Evolutionary conservation across 164 flowering plant genomes (phyloP).

Genomic region (Tinospora cordifolia): DNA sequence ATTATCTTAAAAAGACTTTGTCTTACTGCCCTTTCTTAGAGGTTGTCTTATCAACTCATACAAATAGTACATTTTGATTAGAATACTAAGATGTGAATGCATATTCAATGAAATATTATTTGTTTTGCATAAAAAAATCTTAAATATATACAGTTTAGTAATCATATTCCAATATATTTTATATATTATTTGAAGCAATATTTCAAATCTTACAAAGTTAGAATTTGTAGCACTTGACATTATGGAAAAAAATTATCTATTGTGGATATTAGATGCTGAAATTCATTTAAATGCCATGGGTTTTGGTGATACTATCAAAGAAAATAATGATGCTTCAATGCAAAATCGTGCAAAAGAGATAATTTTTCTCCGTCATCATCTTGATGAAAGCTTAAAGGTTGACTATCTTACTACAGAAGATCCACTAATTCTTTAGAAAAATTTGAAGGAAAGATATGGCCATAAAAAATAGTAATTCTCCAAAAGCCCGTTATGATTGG

Average conservation of each 20-base stretch:
- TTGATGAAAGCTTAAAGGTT: neutral
- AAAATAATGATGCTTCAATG: neutral
- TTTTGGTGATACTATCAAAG: neutral
- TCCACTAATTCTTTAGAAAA: neutral
- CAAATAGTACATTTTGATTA: too few relatives aligned
- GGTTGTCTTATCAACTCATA: too few relatives aligned
- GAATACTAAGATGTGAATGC: too few relatives aligned
- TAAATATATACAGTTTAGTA: too few relatives aligned
- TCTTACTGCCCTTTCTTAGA: too few relatives aligned
- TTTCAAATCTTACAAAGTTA: too few relatives aligned
- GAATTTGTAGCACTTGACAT: too few relatives aligned
- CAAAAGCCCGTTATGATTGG: neutral
- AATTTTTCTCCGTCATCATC: neutral
- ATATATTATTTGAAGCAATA: too few relatives aligned
- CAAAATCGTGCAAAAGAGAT: neutral
- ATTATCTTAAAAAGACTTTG: too few relatives aligned
- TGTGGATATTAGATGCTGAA: neutral
- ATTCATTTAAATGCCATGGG: neutral
- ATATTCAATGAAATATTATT: too few relatives aligned
- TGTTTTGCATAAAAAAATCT: too few relatives aligned
- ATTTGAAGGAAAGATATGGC: slow-evolving; percentile 1
- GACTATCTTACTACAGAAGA: neutral
- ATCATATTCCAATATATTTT: too few relatives aligned
- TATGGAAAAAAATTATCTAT: neutral
- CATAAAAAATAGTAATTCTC: neutral